Evolutionary conservation across 1,284 basidiomycete species (phyloP), one percentile per base, ranked within the genome.

Genomic region (Apiotrichum brassicae): DNA sequence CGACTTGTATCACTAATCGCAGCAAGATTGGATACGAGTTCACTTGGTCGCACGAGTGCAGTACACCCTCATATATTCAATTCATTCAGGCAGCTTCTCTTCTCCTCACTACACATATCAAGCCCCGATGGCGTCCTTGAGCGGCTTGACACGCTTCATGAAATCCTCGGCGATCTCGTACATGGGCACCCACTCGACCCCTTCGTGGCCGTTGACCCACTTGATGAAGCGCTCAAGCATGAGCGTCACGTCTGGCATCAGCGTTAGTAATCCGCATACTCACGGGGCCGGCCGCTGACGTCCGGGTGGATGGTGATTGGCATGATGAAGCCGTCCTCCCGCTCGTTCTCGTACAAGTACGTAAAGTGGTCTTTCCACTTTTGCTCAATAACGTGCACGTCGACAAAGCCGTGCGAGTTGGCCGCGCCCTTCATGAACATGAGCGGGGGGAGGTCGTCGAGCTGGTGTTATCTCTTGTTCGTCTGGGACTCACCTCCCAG

Each of bases 181-280:
- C 80, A 87, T 81, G 18, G 82, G 81, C 16, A 83, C 82, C 82
- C 83, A 87, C 51, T 84, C 77, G 2, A 87, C 80, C 46, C 81
- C 79, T 24, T 81, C 79, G 64, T 86, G 84, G 3, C 77, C 80
- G 62, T 86, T 86, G 46, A 87, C 76, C 82, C 84, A 86, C 59
- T 84, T 81, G 59, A 88, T 86, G 66, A 87, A 85, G 39, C 82
- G 78, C 65, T 87, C 83, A 78, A 87, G 79, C 82, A 86, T 86
- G 46, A 85, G 74, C 8, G 86, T 72, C n/a, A 86, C 83, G 67
- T 79, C 69, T 65, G 46, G 25, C n/a, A 24, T 39, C 38, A 39
- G 38, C 38, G 12, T 19, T 12, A 37, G 20, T 19, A 22, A 6
- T 9, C 7, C n/a, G 16, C 9, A 16, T 14, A 64, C 65, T 60